A percentile compares a stretch with the other conserved stretches of the same genome.
phyloP scores from a whole-genome alignment of 768 basidiomycete species.

The Zangia roseola region DNA sequence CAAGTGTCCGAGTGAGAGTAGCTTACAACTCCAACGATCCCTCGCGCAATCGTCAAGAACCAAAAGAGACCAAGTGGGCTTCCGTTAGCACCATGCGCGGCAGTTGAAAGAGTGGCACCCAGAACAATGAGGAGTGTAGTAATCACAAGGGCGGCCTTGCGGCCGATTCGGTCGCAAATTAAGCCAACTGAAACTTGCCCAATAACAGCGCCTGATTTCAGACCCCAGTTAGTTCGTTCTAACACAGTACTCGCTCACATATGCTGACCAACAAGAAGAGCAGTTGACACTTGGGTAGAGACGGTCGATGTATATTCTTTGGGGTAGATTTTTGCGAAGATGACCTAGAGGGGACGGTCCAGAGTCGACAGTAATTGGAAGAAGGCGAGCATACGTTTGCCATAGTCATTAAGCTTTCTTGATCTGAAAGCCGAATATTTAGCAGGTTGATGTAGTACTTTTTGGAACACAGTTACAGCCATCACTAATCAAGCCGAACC shows the following conservation, averaged over 20 bases:
- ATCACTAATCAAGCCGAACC: constrained; percentile 64
- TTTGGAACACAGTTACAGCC: constrained; percentile 41
- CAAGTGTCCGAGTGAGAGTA: not conserved
- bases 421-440: constrained; percentile 39
- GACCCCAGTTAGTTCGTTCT: constrained; percentile 1
- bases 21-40: constrained; percentile 63
- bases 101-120: constrained; percentile 68
- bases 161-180: constrained; percentile 66
- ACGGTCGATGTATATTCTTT: constrained; percentile 54
- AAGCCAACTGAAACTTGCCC: constrained; percentile 64
- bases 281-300: constrained; percentile 69
- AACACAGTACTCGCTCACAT: not conserved
- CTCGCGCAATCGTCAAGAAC: constrained; percentile 73
- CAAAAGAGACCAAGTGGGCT: constrained; percentile 63
- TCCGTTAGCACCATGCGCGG: constrained; percentile 59
- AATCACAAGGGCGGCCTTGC: constrained; percentile 67
- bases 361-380: not conserved
- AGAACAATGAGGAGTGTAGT: constrained; percentile 69
- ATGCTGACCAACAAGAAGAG: constrained; percentile 61
- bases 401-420: constrained; percentile 72
- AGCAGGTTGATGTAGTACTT: constrained; percentile 1
- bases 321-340: constrained; percentile 64
- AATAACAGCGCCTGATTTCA: constrained; percentile 50
- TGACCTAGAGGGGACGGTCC: constrained; percentile 41
- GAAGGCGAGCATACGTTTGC: constrained; percentile 43